Evolutionary conservation across 208 protist species (phyloP).

Genomic region (Wallacemonas sp.): DNA sequence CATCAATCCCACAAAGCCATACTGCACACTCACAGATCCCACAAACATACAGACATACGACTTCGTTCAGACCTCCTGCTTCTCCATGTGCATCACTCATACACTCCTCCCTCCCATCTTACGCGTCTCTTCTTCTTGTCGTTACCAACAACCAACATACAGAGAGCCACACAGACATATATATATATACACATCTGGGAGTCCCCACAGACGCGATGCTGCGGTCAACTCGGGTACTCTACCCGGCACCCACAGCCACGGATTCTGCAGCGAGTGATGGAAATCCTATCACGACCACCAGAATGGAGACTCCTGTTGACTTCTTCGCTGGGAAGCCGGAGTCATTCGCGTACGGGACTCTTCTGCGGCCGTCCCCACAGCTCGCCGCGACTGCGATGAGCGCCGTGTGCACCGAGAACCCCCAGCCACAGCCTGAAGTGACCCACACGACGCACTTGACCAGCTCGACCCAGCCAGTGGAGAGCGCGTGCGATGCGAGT

Average conservation of each 20-base stretch:
- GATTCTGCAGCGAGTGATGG: not conserved
- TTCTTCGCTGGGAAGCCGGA: not conserved
- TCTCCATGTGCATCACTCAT: not conserved
- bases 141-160: not conserved
- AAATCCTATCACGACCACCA: too few species aligned
- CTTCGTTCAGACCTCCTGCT: too few species aligned
- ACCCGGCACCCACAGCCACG: not conserved
- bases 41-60: too few species aligned
- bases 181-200: not conserved
- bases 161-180: not conserved
- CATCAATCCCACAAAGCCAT: too few species aligned
- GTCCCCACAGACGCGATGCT: too few species aligned
- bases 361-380: not conserved
- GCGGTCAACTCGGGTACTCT: not conserved
- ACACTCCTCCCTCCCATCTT: too few species aligned
- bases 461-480: not conserved
- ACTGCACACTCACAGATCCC: too few species aligned
- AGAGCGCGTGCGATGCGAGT: not conserved
- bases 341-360: constrained; percentile 1
- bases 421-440: too few species aligned
- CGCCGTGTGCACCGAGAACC: not conserved
- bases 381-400: not conserved
- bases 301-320: too few species aligned
- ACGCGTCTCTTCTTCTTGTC: too few species aligned
- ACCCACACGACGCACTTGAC: constrained; percentile 18